Evolutionary conservation across 2,329 filamentous ascomycete species (phyloP).

Genomic region (Ilyonectria mors-panacis): DNA sequence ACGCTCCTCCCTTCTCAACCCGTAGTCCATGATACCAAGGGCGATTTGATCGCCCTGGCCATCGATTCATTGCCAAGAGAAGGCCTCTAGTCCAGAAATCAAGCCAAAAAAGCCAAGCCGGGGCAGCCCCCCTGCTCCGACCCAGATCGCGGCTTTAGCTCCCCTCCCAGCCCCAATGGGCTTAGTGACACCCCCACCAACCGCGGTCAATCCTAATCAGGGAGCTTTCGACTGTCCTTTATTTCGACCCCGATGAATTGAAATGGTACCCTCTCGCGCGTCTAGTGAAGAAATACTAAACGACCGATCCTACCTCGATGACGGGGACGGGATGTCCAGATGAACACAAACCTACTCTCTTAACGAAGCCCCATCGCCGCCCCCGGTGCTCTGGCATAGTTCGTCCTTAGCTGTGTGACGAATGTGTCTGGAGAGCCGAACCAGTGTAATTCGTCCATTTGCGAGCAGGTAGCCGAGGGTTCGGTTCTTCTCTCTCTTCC

Average conservation of each 20-base stretch:
- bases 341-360: not conserved
- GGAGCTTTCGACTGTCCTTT: conserved; percentile 33
- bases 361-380: not conserved
- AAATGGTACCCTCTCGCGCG: not conserved
- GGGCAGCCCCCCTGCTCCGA: conserved; percentile 35
- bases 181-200: conserved; percentile 31
- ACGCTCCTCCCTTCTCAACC: not conserved
- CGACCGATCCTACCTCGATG: not conserved
- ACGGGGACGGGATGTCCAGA: too few relatives aligned
- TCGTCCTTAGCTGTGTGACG: not conserved
- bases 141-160: conserved; percentile 37
- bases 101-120: conserved; percentile 39
- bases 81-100: not conserved
- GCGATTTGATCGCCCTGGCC: not conserved
- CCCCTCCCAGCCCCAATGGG: conserved; percentile 32
- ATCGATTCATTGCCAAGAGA: not conserved
- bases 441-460: not conserved
- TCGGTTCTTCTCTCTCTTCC: not conserved
- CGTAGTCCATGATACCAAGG: not conserved
- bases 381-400: not conserved
- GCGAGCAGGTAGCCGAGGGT: conserved; percentile 10
- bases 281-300: not conserved
- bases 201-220: conserved; percentile 39
- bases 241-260: conserved; percentile 22
- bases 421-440: conserved; percentile 20